Conservation (phyloP, 2,329 filamentous ascomycete species). For the Colletotrichum shisoi region DNA sequence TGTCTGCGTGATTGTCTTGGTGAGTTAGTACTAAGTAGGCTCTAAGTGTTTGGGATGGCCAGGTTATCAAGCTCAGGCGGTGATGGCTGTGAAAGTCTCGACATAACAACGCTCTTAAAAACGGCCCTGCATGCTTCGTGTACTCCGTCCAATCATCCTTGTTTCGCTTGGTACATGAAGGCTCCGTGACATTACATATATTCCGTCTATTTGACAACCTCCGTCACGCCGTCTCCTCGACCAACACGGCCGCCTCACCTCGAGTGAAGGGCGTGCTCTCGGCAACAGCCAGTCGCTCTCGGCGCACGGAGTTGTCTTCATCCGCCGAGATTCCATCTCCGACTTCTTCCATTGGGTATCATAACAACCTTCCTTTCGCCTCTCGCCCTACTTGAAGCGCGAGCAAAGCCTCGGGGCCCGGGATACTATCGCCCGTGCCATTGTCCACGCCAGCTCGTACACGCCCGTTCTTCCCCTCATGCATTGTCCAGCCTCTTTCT, state of each 20-base stretch:
- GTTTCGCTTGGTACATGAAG: too few relatives aligned
- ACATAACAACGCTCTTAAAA: too few relatives aligned
- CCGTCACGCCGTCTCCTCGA: not conserved
- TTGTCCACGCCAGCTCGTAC: not conserved
- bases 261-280: too few relatives aligned
- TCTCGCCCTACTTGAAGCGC: too few relatives aligned
- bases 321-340: not conserved
- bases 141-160: too few relatives aligned
- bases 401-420: not conserved
- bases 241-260: not conserved
- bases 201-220: not conserved
- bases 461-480: conserved; percentile 26
- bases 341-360: conserved; percentile 23
- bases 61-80: too few relatives aligned
- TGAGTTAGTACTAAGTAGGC: too few relatives aligned
- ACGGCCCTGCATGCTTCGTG: too few relatives aligned
- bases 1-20: too few relatives aligned
- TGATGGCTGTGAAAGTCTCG: too few relatives aligned
- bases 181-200: not conserved
- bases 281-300: not conserved
- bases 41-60: too few relatives aligned
- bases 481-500: conserved; percentile 57
- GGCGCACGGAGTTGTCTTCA: not conserved
- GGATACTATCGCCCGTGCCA: not conserved
- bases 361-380: conserved; percentile 3